Evolutionary conservation across 1,139 yeast species (phyloP).

Genomic region (Magnusiomyces magnusii): DNA sequence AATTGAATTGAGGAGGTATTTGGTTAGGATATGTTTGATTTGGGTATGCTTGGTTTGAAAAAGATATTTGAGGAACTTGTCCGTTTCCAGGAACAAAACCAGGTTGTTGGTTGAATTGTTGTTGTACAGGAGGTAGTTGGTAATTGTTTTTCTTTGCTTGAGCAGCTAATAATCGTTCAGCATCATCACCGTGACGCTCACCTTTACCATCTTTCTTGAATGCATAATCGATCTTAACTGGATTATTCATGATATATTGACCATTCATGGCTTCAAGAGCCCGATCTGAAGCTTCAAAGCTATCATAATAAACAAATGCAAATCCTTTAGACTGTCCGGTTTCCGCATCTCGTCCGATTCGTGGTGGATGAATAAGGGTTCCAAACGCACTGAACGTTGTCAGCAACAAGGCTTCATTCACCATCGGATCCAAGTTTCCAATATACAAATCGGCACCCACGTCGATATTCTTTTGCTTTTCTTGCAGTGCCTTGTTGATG

Average conservation of each 20-base stretch:
- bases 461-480: constrained; percentile 35
- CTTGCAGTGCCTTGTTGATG: constrained; percentile 46
- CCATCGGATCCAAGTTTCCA: constrained; percentile 62
- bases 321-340: constrained; percentile 51
- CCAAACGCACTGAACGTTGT: constrained; percentile 72
- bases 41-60: neutral
- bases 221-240: constrained; percentile 60
- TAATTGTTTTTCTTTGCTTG: constrained; percentile 46
- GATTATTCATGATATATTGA: constrained; percentile 59
- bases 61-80: neutral
- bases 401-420: constrained; percentile 51
- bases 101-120: neutral
- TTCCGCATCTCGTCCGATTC: constrained; percentile 44
- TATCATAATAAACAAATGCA: constrained; percentile 57
- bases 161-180: constrained; percentile 65
- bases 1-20: neutral
- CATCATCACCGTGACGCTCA: constrained; percentile 68
- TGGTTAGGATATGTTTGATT: neutral
- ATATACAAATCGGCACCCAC: constrained; percentile 73
- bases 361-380: constrained; percentile 44
- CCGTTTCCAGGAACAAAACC: neutral
- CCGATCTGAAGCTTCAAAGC: constrained; percentile 60
- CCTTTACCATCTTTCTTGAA: constrained; percentile 54
- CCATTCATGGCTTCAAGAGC: constrained; percentile 69
- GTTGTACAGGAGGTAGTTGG: constrained; percentile 12